Evolutionary conservation across 306 rosid genomes (phyloP).

Genomic region (Lagenaria siceraria): DNA sequence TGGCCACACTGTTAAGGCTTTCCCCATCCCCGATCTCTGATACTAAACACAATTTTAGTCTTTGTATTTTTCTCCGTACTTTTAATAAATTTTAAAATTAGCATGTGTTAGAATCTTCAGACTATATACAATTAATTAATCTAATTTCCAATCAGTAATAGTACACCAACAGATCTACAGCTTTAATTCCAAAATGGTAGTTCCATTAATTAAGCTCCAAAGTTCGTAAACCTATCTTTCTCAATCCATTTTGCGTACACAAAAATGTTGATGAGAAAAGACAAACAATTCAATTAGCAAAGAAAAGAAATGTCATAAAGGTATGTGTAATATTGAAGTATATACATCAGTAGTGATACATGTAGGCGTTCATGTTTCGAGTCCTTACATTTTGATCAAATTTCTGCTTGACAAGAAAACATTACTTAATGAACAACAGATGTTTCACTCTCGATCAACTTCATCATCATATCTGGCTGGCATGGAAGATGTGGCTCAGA

Average conservation of each 20-base stretch:
- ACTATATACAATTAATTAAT: no score
- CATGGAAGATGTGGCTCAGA: slow-evolving; percentile 16
- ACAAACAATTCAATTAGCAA: not conserved
- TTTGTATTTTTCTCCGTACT: no score
- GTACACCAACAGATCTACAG: no score
- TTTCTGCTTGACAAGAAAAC: not conserved
- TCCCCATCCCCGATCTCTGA: not conserved
- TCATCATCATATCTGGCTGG: not conserved
- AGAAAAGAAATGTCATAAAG: not conserved
- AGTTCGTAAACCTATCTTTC: no score
- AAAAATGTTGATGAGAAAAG: not conserved
- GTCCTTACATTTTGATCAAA: not conserved
- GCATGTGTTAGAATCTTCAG: no score
- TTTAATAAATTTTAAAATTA: no score
- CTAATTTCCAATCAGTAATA: no score
- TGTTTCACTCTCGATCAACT: not conserved
- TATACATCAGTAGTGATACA: not conserved
- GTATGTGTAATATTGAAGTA: not conserved
- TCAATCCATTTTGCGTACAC: no score
- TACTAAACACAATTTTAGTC: not conserved
- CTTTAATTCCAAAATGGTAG: no score
- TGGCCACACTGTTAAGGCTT: slow-evolving; percentile 29
- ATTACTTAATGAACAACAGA: not conserved
- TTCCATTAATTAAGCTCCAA: no score
- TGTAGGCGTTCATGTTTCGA: not conserved